Evolutionary conservation across 768 basidiomycete species (phyloP), one percentile per base, ranked within the genome.

Genomic region (Rhodocollybia butyracea): DNA sequence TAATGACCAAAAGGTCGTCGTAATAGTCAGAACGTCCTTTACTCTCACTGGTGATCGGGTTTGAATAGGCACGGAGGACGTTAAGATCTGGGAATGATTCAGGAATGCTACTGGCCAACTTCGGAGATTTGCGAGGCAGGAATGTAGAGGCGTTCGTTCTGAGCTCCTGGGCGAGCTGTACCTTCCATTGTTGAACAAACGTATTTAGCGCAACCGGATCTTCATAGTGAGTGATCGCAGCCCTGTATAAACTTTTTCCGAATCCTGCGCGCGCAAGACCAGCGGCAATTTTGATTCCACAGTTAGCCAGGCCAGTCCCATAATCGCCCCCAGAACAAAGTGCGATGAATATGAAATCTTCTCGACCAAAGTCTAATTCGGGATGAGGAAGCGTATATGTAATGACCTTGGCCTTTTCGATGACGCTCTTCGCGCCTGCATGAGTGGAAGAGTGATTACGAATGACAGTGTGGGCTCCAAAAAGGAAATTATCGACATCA

Each of bases 291-390:
- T 77, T 78, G 21, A 80, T 72, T 2, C 92, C 92, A 61, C 86
- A 91, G 5, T 86, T 76, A 8, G 73, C 64, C 7, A 91, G 70
- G 17, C 89, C 89, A 13, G 76, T 87, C 46, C 83, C 82, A 61
- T 97, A 98, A 68, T 98, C 94, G 0, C 94, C 94, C 0, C 94
- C 94, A n/a, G 85, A 85, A 62, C 94, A 76, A 1, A 95, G 76
- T 2, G 86, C 93, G 40, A 94, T 87, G 24, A 95, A 81, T 50
- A 94, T 86, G 61, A 91, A 75, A 2, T 92, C 91, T 27, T 84
- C 87, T 30, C 88, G 84, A 22, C 17, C 53, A 46, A 54, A 5
- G 22, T 34, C 32, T 19, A 82, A 67, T 1, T 74, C 70, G 11
- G 73, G 65, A 59, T 87, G 62, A 76, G 74, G 12, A 60, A 66